These are phyloP conservation scores for Hyaloperonospora arabidopsidis DNA, from an alignment of 352 stramenopile species.

Conservation along the genomic window DNA sequence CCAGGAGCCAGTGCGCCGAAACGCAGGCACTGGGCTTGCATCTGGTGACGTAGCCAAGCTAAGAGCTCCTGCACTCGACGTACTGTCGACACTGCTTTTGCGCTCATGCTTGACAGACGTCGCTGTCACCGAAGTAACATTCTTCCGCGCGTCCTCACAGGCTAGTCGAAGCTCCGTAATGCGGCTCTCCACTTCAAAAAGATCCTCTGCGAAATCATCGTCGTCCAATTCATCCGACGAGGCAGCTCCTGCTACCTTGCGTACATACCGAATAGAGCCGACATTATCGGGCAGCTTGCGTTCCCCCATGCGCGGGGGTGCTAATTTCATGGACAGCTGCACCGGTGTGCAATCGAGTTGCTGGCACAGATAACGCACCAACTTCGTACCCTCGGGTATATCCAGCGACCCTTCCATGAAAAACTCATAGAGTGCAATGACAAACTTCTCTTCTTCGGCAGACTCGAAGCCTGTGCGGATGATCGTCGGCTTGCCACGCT, in stretches of 20 bases:
- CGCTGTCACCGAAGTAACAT: conserved; percentile 1
- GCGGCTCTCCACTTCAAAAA: conserved; percentile 44
- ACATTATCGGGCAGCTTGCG: conserved; percentile 54
- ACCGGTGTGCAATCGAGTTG: conserved; percentile 47
- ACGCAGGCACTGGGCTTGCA: conserved; percentile 22
- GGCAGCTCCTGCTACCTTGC: conserved; percentile 19
- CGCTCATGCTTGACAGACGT: conserved; percentile 24
- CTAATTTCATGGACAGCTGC: conserved; percentile 65
- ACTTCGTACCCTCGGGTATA: conserved; percentile 42
- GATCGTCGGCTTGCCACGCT: conserved; percentile 48
- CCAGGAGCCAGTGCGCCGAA: conserved; percentile 56
- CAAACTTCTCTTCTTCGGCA: conserved; percentile 52
- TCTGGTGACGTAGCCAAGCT: conserved; percentile 20
- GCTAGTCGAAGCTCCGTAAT: conserved; percentile 42
- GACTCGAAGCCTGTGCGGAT: conserved; percentile 71
- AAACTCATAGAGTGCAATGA: conserved; percentile 50
- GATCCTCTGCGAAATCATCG: conserved; percentile 34
- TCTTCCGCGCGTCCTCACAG: conserved; percentile 35
- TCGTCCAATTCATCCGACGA: conserved; percentile 16
- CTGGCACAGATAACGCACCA: conserved; percentile 51
- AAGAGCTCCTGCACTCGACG: conserved; percentile 20
- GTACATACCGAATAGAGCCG: conserved; percentile 44
- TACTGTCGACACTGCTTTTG: conserved; percentile 22
- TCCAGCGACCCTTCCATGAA: conserved; percentile 53
- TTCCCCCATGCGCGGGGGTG: conserved; percentile 39